Conservation (phyloP, 352 stramenopile genomes). For the Pythium pyrilobum region DNA sequence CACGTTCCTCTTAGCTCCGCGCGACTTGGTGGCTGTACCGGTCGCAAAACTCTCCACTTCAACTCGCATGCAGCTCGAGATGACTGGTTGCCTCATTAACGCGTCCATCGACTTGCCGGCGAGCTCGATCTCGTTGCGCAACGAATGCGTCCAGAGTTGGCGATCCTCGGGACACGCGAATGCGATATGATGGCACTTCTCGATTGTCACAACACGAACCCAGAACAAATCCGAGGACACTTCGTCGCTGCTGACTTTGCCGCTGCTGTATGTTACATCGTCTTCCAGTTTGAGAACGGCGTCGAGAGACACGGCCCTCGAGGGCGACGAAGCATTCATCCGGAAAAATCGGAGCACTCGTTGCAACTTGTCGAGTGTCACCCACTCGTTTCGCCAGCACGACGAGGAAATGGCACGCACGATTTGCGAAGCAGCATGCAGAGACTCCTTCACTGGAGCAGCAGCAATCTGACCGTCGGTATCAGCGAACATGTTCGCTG, state of each 20-base stretch:
- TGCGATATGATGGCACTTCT: conserved; percentile 42
- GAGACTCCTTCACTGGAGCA: conserved; percentile 10
- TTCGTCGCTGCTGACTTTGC: background rate
- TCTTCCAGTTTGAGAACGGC: conserved; percentile 24
- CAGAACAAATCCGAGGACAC: conserved; percentile 26
- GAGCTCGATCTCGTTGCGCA: conserved; percentile 18
- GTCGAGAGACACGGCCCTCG: conserved; percentile 28
- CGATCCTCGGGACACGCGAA: conserved; percentile 33
- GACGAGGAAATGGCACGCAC: conserved; percentile 29
- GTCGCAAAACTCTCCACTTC: conserved; percentile 20
- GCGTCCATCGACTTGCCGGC: background rate
- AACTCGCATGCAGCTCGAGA: conserved; percentile 11
- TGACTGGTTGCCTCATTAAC: conserved; percentile 18
- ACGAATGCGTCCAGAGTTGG: conserved; percentile 22
- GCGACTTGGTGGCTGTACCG: conserved; percentile 11
- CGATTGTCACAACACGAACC: conserved; percentile 36
- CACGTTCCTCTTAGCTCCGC: conserved; percentile 27
- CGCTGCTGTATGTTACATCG: background rate
- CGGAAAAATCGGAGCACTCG: conserved; percentile 41
- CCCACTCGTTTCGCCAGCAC: conserved; percentile 51
- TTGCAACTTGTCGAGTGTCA: conserved; percentile 33
- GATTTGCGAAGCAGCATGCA: conserved; percentile 29
- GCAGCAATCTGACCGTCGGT: background rate
- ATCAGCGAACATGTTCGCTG: conserved; percentile 4
- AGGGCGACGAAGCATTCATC: conserved; percentile 29